phyloP scores from a whole-genome alignment of 2,329 filamentous ascomycete species.

The Botrytis medusae region DNA sequence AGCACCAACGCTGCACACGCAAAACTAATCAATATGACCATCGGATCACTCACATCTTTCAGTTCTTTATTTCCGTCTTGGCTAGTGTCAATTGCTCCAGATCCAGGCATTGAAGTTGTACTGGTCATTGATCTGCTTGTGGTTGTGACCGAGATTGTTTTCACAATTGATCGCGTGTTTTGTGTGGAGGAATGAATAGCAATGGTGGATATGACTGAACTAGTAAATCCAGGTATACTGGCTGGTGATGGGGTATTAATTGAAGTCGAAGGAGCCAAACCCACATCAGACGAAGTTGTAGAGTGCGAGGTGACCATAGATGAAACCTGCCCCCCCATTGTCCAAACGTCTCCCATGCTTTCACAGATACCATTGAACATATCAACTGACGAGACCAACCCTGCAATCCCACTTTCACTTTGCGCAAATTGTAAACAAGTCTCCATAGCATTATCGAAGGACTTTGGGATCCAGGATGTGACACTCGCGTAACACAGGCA shows the following conservation, averaged over 20 bases:
- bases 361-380: conserved; percentile 23
- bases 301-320: neutral
- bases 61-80: neutral
- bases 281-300: neutral
- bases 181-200: neutral
- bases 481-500: conserved; percentile 20
- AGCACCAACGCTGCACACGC: conserved; percentile 22
- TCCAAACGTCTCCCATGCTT: conserved; percentile 29
- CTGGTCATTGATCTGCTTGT: neutral
- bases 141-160: neutral
- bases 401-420: neutral
- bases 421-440: conserved; percentile 1
- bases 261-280: neutral
- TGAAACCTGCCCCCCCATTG: neutral
- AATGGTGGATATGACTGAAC: neutral
- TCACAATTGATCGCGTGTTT: neutral
- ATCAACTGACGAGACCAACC: neutral
- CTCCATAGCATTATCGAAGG: conserved; percentile 14
- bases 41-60: conserved; percentile 15
- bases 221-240: neutral
- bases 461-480: conserved; percentile 13
- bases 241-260: neutral
- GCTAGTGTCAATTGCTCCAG: neutral
- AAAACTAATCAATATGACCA: conserved; percentile 25
- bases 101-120: neutral